Conservation (phyloP, 768 basidiomycete genomes). For the Tulasnella calospora region DNA sequence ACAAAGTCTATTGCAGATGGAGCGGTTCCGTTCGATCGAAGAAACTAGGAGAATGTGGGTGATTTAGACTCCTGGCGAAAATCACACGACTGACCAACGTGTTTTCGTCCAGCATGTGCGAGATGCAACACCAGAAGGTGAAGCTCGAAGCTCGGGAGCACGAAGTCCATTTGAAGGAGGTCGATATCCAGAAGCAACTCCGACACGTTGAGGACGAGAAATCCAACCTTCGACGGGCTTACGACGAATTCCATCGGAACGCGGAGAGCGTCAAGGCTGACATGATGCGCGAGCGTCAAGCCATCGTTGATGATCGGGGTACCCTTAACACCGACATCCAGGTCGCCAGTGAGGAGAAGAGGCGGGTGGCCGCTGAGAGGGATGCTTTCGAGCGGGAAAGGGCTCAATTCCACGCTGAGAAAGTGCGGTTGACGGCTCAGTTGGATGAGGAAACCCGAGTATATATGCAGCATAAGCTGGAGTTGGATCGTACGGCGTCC, state of each 20-base stretch:
- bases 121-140: constrained; percentile 4
- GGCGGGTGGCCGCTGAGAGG: constrained; percentile 26
- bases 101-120: not conserved
- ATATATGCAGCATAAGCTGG: constrained; percentile 21
- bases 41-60: constrained; percentile 50
- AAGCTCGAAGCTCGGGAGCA: constrained; percentile 67
- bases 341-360: constrained; percentile 57
- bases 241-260: constrained; percentile 4
- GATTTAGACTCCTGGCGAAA: not conserved
- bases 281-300: constrained; percentile 1
- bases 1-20: constrained; percentile 53
- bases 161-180: constrained; percentile 40
- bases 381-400: constrained; percentile 24
- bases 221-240: not conserved
- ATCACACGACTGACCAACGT: not conserved
- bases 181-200: not conserved
- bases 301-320: not conserved
- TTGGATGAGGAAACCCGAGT: constrained; percentile 17
- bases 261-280: not conserved
- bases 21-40: constrained; percentile 37
- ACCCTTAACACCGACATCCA: not conserved
- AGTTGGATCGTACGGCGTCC: constrained; percentile 7
- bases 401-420: constrained; percentile 22
- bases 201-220: constrained; percentile 14
- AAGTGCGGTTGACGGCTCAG: constrained; percentile 6